Evolutionary conservation across 2,329 filamentous ascomycete species (phyloP).

Genomic region (Pestalotiopsis sp.): DNA sequence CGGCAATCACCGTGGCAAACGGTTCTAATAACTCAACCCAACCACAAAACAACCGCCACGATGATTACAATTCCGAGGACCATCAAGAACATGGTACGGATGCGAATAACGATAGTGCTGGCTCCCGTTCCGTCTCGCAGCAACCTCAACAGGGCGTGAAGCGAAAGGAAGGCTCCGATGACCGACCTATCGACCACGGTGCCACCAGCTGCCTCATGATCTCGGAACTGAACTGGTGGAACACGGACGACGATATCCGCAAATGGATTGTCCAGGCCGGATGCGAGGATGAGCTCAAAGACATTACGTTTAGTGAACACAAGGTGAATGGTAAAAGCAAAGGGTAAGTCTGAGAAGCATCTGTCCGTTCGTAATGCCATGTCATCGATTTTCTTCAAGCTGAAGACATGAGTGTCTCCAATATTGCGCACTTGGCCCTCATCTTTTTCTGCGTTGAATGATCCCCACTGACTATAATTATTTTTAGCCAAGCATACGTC

Average conservation of each 20-base stretch:
- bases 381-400: not conserved
- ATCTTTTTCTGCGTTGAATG: not conserved
- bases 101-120: conserved; percentile 32
- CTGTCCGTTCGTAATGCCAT: not conserved
- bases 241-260: conserved; percentile 90
- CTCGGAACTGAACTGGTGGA: conserved; percentile 96
- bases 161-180: conserved; percentile 63
- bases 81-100: conserved; percentile 34
- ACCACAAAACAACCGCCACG: conserved; percentile 40
- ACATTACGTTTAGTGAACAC: conserved; percentile 96
- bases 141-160: conserved; percentile 58
- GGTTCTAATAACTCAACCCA: conserved; percentile 30
- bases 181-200: conserved; percentile 59
- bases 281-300: conserved; percentile 83
- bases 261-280: conserved; percentile 81
- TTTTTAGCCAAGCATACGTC: conserved; percentile 72
- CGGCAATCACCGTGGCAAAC: conserved; percentile 43
- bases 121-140: conserved; percentile 21
- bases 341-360: conserved; percentile 64
- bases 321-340: conserved; percentile 99
- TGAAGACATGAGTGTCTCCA: not conserved
- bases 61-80: conserved; percentile 41
- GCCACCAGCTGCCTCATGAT: conserved; percentile 77
- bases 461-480: not conserved
- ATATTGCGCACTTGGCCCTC: not conserved